Evolutionary conservation across 1,284 basidiomycete species (phyloP), one percentile per base, ranked within the genome.

Genomic region (Ceraceosorus guamensis): DNA sequence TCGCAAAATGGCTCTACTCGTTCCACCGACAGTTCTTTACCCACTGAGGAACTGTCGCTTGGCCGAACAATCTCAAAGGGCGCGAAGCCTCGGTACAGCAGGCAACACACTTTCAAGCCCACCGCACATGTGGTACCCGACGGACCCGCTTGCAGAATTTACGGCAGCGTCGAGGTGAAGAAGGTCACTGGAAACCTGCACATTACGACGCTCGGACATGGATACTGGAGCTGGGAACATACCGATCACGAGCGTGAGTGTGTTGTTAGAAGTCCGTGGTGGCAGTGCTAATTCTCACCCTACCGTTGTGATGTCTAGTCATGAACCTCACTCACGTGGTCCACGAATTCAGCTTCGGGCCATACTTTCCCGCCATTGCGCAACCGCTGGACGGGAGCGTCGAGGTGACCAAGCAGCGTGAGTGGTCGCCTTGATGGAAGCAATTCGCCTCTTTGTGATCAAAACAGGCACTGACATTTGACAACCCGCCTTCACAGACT

Each of bases 241-340:
- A 89, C 91, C 2, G 87, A 89, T 62, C 91, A 96, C 70, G 81
- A 77, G 6, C 76, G 89, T 91, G 67, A 66, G 84, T 79, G 11
- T 24, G 46, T 16, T n/a, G 8, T 47, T 14, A 24, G 14, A 14
- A 47, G 2, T 47, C 2, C 39, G 14, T 47, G 46, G 30, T 43
- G 13, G 41, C 14, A 43, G 14, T 43, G 41, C 13, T 16, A 1
- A 43, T 43, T 43, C 41, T 16, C 14, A 14, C 30, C n/a, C 16
- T 46, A 14, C 24, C 33, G 44, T 13, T 14, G 2, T 4, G 1
- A 11, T 11, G 11, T 16, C 13, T 24, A 93, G 88, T 87, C 62
- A 95, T 98, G 90, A 97, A 98, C 74, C 82, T 97, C 35, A 90
- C 89, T 1, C 93, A 98, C 78, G 86, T 96, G 57, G 90, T 97